Evolutionary conservation across 1,284 basidiomycete genomes (phyloP), one percentile per base, ranked within the genome.

Genomic region (Testicularia cyperi): DNA sequence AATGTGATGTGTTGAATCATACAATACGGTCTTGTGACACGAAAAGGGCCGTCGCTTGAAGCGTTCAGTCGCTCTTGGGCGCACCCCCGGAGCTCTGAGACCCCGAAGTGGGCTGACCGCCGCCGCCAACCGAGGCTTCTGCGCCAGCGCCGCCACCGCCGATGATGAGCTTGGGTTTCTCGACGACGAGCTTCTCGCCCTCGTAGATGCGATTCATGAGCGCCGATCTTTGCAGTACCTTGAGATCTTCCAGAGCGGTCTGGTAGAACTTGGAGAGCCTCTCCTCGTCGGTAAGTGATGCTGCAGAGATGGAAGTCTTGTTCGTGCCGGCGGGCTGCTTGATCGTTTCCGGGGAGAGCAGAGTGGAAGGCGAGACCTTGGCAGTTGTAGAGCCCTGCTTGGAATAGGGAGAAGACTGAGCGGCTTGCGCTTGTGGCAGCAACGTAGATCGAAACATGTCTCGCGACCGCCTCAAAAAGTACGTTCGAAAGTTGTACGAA

Each of bases 401-500:
- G 35, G 66, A 69, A 43, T 58, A 67, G 19, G 66, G 66, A 1
- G 68, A 70, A 1, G 66, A 63, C 16, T 49, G 44, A 1, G 54
- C 60, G 4, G 58, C 60, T 44, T 60, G 48, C 19, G 37, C 31
- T 16, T 49, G 38, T 6, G 61, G 57, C 23, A 72, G 39, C 14
- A 76, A 48, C 18, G 56, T 55, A 4, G 68, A 52, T 20, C 74
- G 63, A 65, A 76, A 76, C 44, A 67, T 57, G 48, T 76, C 74
- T 22, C 74, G 65, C 20, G 71, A 68, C 3, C 74, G 69, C 18
- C 74, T 57, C 35, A 74, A 39, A 46, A 75, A 76, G 55, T 75
- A 76, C 28, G 73, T 74, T 32, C 74, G 71, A 58, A 76, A 76
- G 51, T 72, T 74, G 66, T 76, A 76, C 19, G 73, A 70, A 1